Evolutionary conservation across 2,329 filamentous ascomycete genomes (phyloP).

Genomic region (Aspergillus fijiensis): DNA sequence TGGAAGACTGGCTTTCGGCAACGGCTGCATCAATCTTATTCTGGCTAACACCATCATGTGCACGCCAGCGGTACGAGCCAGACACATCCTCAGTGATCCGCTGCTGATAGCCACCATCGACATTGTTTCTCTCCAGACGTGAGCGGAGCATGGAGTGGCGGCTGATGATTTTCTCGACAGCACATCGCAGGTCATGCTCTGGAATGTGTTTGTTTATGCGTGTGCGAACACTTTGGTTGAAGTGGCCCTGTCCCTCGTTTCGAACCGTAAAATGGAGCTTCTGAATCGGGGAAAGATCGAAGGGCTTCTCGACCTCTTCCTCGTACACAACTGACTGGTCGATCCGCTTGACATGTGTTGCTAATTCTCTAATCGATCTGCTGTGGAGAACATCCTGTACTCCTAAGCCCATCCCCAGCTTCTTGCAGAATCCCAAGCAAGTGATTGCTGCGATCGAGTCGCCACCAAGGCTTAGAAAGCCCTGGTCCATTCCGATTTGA

Average conservation of each 20-base stretch:
- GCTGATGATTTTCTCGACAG: constrained; percentile 32
- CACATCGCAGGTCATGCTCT: constrained; percentile 23
- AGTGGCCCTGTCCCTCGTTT: constrained; percentile 35
- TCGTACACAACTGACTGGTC: constrained; percentile 35
- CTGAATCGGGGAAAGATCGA: constrained; percentile 40
- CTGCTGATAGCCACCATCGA: constrained; percentile 25
- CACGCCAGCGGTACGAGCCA: constrained; percentile 29
- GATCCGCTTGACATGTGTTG: constrained; percentile 31
- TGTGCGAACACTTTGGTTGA: constrained; percentile 41
- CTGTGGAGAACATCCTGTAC: constrained; percentile 51
- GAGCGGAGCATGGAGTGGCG: constrained; percentile 42
- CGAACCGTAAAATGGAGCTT: constrained; percentile 38
- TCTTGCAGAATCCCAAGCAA: constrained; percentile 49
- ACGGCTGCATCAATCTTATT: constrained; percentile 27
- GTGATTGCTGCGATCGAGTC: constrained; percentile 55
- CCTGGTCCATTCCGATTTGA: constrained; percentile 35
- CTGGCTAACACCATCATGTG: constrained; percentile 20
- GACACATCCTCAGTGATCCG: constrained; percentile 31
- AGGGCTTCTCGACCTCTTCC: constrained; percentile 31
- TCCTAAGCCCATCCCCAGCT: constrained; percentile 45
- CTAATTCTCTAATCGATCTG: constrained; percentile 46
- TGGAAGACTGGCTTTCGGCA: constrained; percentile 32
- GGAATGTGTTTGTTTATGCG: constrained; percentile 29
- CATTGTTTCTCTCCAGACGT: constrained; percentile 27
- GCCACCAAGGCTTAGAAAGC: constrained; percentile 49